Percentiles rank a stretch among this genome's conserved stretches.
phyloP scores from a whole-genome alignment of 2,329 filamentous ascomycete species.

The Stemphylium vesicarium region DNA sequence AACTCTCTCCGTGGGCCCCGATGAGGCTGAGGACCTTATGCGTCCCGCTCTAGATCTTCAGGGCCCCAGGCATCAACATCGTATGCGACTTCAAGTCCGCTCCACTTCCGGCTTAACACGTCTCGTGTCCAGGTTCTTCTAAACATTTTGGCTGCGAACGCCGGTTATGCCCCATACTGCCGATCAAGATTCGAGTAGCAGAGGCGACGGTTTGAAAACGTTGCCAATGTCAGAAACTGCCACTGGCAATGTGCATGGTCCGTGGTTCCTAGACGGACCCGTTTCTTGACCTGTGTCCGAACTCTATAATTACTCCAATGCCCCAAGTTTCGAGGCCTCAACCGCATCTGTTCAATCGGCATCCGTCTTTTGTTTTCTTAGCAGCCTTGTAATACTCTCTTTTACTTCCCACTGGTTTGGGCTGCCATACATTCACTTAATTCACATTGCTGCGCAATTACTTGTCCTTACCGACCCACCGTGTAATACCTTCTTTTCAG shows the following conservation, averaged over 20 bases:
- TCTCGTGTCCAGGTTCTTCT: conserved; percentile 48
- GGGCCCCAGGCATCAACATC: conserved; percentile 35
- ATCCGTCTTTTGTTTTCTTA: conserved; percentile 48
- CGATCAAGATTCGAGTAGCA: conserved; percentile 47
- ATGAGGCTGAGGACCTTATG: conserved; percentile 40
- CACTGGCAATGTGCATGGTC: conserved; percentile 49
- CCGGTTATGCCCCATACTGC: conserved; percentile 40
- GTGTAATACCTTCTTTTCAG: conserved; percentile 49
- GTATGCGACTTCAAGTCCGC: conserved; percentile 30
- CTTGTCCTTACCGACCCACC: conserved; percentile 37
- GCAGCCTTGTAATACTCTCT: conserved; percentile 55
- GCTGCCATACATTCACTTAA: conserved; percentile 60
- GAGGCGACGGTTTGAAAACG: conserved; percentile 51
- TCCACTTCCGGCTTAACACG: conserved; percentile 45
- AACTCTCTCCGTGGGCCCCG: conserved; percentile 44
- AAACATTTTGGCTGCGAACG: conserved; percentile 45
- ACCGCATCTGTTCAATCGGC: conserved; percentile 49
- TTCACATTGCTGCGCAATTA: conserved; percentile 53
- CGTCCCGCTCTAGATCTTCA: conserved; percentile 30
- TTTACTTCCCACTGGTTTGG: conserved; percentile 62
- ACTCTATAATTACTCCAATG: conserved; percentile 46
- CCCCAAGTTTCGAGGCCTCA: conserved; percentile 48
- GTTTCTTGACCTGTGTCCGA: conserved; percentile 39
- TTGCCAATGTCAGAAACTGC: conserved; percentile 48
- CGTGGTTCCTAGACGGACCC: conserved; percentile 29